Evolutionary conservation across 345 rosid genomes (phyloP).

Genomic region (Psidium friedrichsthalianum): DNA sequence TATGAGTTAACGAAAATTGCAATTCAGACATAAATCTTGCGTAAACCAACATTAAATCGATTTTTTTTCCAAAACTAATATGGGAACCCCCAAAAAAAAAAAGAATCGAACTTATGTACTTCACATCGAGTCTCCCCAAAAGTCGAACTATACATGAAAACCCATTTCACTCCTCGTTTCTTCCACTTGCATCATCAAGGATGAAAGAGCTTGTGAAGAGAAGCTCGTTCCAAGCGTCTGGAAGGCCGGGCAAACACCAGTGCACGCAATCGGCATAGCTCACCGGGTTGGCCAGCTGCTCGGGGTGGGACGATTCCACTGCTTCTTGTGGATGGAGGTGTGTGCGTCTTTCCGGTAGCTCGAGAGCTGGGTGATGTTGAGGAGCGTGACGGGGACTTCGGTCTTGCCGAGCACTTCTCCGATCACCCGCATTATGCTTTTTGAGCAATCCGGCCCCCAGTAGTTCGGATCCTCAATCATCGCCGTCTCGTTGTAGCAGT

Average conservation of each 20-base stretch:
- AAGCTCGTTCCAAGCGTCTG: constrained; percentile 92
- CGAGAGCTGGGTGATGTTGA: constrained; percentile 65
- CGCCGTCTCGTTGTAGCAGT: constrained; percentile 73
- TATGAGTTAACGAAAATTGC: not conserved
- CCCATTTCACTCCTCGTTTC: not conserved
- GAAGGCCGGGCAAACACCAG: constrained; percentile 96
- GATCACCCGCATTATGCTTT: constrained; percentile 51
- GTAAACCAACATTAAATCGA: not conserved
- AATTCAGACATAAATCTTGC: no score
- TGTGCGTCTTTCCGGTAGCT: constrained; percentile 91
- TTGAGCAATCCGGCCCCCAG: constrained; percentile 74
- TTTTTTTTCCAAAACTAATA: not conserved
- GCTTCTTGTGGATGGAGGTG: constrained; percentile 69
- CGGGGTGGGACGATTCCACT: constrained; percentile 70
- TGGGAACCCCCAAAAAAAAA: not conserved
- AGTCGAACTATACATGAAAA: not conserved
- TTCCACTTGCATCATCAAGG: not conserved
- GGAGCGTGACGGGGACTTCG: constrained; percentile 44
- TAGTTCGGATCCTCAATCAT: constrained; percentile 46
- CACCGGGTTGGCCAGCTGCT: constrained; percentile 68
- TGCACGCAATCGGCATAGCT: constrained; percentile 92
- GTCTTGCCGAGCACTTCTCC: constrained; percentile 32
- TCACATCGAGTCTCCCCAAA: not conserved
- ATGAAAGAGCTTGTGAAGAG: constrained; percentile 24
- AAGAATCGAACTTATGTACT: not conserved